These are phyloP conservation scores for Xylaria acuta DNA, from an alignment of 495 filamentous ascomycete species.

Conservation along the genomic window DNA sequence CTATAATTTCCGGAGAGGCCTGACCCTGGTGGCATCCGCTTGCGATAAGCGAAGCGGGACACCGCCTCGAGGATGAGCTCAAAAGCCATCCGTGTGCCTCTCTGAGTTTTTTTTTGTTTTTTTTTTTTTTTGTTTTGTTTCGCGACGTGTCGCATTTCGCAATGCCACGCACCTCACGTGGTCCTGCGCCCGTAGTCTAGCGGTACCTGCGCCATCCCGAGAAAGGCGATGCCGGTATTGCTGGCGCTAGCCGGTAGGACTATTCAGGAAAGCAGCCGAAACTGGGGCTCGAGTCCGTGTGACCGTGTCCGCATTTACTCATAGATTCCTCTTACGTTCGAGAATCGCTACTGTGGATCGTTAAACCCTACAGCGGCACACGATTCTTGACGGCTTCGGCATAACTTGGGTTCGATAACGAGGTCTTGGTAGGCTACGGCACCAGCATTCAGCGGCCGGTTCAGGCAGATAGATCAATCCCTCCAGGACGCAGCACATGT, in stretches of 20 bases:
- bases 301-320: not conserved
- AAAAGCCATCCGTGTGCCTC: not conserved
- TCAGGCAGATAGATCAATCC: not conserved
- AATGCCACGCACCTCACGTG: conserved; percentile 3
- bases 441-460: not conserved
- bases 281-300: not conserved
- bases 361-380: not conserved
- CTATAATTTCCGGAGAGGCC: not conserved
- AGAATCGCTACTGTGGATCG: conserved; percentile 2
- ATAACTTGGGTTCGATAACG: not conserved
- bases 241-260: conserved; percentile 20
- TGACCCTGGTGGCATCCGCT: not conserved
- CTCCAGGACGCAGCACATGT: not conserved
- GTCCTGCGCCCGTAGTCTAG: not conserved
- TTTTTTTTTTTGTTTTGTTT: not conserved
- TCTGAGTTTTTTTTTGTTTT: not conserved
- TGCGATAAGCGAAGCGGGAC: not conserved
- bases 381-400: not conserved
- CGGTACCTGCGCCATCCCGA: conserved; percentile 26
- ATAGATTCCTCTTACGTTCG: not conserved
- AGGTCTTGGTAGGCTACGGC: not conserved
- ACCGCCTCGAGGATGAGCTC: not conserved
- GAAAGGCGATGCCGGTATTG: conserved; percentile 21
- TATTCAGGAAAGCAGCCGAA: conserved; percentile 24
- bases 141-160: conserved; percentile 11